These are phyloP conservation scores for Ogataea saltuana DNA, from an alignment of 805 yeast species.

Conservation along the genomic window DNA sequence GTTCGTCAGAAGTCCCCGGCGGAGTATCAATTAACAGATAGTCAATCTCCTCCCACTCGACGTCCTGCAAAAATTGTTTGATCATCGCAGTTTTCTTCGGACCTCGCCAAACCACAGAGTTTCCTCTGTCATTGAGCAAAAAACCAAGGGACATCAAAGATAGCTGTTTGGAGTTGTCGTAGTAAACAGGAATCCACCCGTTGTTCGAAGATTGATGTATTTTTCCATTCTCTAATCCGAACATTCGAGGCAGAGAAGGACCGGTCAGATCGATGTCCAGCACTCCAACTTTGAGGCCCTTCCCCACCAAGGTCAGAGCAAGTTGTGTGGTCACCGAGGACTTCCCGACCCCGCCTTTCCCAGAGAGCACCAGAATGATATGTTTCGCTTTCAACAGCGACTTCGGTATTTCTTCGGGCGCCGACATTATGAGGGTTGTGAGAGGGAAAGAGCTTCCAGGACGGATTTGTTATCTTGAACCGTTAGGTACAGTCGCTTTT, in stretches of 20 bases:
- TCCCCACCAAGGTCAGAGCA: conserved; percentile 72
- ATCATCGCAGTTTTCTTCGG: conserved; percentile 99
- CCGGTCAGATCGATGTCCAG: conserved; percentile 95
- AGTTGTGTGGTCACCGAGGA: conserved; percentile 94
- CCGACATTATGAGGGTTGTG: conserved; percentile 11
- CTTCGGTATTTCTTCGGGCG: conserved; percentile 28
- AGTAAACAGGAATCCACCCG: conserved; percentile 93
- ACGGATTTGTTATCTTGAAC: background rate
- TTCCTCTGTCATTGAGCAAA: conserved; percentile 77
- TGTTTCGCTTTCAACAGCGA: conserved; percentile 58
- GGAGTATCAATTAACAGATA: conserved; percentile 93
- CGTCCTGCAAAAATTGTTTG: conserved; percentile 87
- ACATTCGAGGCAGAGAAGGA: conserved; percentile 95
- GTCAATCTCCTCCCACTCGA: conserved; percentile 82
- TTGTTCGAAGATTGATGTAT: conserved; percentile 81
- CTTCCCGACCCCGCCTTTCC: conserved; percentile 97
- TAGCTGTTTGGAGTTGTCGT: conserved; percentile 46
- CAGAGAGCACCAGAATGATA: conserved; percentile 80
- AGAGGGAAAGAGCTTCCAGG: too few relatives aligned
- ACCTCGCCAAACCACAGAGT: conserved; percentile 96
- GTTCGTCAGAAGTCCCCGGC: conserved; percentile 98
- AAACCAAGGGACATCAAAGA: conserved; percentile 88
- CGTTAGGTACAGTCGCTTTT: too few relatives aligned
- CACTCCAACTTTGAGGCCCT: conserved; percentile 87
- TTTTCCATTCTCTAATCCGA: conserved; percentile 79